Conservation (phyloP, 345 rosid genomes). For the Citrus medica region DNA sequence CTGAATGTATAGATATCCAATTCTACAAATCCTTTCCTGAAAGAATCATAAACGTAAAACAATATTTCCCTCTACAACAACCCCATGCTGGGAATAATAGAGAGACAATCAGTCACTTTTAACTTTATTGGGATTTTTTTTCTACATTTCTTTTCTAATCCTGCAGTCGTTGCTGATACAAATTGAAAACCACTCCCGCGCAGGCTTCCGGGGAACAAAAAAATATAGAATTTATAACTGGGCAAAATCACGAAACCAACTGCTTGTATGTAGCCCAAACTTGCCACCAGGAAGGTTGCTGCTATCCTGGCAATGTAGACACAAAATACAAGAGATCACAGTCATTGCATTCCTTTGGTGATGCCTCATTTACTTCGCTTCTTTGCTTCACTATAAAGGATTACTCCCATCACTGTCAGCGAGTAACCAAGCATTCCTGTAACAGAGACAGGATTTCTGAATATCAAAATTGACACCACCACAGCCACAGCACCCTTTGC, state of each 20-base stretch:
- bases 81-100: constrained; percentile 31
- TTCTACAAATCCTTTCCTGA: constrained; percentile 39
- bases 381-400: constrained; percentile 97
- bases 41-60: constrained; percentile 39
- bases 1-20: constrained; percentile 30
- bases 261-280: constrained; percentile 11
- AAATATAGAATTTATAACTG: constrained; percentile 16
- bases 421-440: constrained; percentile 97
- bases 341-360: neutral
- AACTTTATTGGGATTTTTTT: constrained; percentile 29
- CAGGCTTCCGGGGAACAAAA: constrained; percentile 28
- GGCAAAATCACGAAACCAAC: constrained; percentile 27
- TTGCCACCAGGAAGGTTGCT: constrained; percentile 11
- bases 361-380: constrained; percentile 73
- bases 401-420: constrained; percentile 88
- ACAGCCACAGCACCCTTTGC: constrained; percentile 99
- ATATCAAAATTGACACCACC: constrained; percentile 90
- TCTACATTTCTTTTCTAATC: constrained; percentile 27
- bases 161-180: constrained; percentile 45
- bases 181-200: constrained; percentile 28
- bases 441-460: constrained; percentile 94
- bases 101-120: constrained; percentile 32
- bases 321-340: constrained; percentile 15
- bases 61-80: constrained; percentile 29
- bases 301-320: constrained; percentile 22